Percentiles rank a stretch among this genome's conserved stretches.
Conservation (phyloP, 2,329 filamentous ascomycete species). For the Amauroascus verrucosus region DNA sequence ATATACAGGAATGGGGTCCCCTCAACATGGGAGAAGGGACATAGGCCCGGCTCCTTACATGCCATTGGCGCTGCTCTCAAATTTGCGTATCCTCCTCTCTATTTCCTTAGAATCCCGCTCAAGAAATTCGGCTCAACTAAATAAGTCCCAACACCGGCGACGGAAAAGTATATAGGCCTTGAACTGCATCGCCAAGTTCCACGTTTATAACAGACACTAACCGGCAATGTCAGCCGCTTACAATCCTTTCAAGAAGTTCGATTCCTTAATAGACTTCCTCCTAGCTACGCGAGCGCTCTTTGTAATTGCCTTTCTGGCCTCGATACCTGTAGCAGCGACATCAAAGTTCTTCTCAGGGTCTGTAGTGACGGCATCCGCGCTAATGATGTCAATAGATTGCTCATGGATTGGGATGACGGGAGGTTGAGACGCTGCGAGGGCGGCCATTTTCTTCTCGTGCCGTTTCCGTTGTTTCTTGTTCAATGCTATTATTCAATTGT, state of each 20-base stretch:
- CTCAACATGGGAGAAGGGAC: background rate
- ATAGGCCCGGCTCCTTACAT: background rate
- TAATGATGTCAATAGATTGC: constrained; percentile 37
- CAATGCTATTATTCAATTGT: constrained; percentile 25
- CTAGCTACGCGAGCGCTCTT: constrained; percentile 37
- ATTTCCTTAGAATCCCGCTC: background rate
- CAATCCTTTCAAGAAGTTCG: constrained; percentile 41
- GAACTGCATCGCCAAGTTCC: background rate
- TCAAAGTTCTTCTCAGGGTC: constrained; percentile 21
- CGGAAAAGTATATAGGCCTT: background rate
- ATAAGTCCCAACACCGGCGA: background rate
- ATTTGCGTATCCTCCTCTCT: too few relatives aligned
- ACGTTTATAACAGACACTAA: background rate
- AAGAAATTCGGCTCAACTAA: background rate
- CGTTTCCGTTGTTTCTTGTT: constrained; percentile 41
- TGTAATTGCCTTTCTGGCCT: constrained; percentile 34
- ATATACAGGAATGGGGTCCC: background rate
- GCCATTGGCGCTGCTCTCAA: background rate
- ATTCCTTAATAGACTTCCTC: constrained; percentile 38
- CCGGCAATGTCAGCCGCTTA: constrained; percentile 20
- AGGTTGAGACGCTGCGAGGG: constrained; percentile 30
- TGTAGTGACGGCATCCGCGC: constrained; percentile 22
- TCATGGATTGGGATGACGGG: constrained; percentile 37
- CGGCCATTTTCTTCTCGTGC: constrained; percentile 39
- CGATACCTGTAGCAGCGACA: constrained; percentile 29